These are phyloP conservation scores for Talaromyces rugulosus DNA, from an alignment of 2,329 filamentous ascomycete species.

Conservation along the genomic window DNA sequence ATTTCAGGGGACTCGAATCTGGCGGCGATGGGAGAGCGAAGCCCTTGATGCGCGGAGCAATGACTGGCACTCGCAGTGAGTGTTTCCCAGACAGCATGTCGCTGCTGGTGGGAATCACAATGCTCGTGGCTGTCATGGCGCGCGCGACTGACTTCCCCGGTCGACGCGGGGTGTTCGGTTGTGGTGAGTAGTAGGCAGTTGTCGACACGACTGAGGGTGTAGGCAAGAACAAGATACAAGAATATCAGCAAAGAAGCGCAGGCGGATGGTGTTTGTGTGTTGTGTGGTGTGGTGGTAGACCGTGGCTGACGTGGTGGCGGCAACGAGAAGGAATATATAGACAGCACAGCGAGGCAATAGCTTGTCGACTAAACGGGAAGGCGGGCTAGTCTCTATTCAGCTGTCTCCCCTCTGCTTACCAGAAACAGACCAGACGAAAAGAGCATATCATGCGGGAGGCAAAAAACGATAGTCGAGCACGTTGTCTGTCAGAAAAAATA, in stretches of 20 bases:
- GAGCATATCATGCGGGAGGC: not conserved
- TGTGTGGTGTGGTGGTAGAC: not conserved
- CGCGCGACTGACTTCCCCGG: constrained; percentile 8
- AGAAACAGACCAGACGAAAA: not conserved
- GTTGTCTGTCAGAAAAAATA: not conserved
- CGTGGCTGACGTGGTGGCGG: not conserved
- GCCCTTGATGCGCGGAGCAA: constrained; percentile 42
- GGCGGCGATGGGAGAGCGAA: constrained; percentile 27
- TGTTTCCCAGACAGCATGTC: constrained; percentile 34
- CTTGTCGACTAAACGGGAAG: not conserved
- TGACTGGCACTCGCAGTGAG: constrained; percentile 37
- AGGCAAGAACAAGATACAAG: not conserved
- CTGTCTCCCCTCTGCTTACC: not conserved
- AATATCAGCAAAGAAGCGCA: not conserved
- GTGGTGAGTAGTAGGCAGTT: not conserved
- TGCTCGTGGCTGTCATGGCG: constrained; percentile 31
- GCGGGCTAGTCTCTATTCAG: not conserved
- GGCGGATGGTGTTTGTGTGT: not conserved
- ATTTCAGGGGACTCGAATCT: constrained; percentile 24
- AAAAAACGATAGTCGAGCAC: not conserved
- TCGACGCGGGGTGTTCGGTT: not conserved
- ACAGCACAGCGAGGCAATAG: not conserved
- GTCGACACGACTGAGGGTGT: not conserved
- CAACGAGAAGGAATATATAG: not conserved
- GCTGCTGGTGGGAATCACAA: constrained; percentile 35